Percentiles rank a stretch among this genome's conserved stretches.
Evolutionary conservation across 768 basidiomycete genomes (phyloP).

Genomic region (Tulasnella sp.): DNA sequence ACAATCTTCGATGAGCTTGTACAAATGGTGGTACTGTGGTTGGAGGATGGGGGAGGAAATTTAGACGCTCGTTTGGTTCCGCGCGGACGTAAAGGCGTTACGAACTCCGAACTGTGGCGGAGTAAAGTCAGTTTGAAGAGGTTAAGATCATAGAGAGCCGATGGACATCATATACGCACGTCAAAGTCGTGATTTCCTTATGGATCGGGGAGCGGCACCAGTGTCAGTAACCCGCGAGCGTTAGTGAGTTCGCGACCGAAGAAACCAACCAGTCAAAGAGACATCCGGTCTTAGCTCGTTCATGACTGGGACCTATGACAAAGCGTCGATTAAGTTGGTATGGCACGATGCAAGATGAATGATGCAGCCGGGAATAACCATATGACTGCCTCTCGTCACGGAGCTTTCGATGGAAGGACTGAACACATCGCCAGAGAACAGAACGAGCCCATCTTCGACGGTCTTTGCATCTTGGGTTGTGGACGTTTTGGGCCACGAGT

Average conservation of each 20-base stretch:
- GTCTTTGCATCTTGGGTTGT: constrained; percentile 41
- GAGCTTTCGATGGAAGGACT: constrained; percentile 82
- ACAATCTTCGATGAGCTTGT: constrained; percentile 60
- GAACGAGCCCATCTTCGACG: constrained; percentile 62
- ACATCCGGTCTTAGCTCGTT: constrained; percentile 77
- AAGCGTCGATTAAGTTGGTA: too few relatives aligned
- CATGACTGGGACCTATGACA: constrained; percentile 77
- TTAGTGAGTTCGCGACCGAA: not conserved
- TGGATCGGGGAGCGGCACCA: not conserved
- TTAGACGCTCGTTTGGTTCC: not conserved
- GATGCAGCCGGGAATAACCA: constrained; percentile 48
- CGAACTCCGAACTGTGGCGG: constrained; percentile 33
- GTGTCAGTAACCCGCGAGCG: not conserved
- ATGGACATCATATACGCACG: constrained; percentile 25
- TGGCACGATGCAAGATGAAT: too few relatives aligned
- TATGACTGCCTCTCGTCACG: constrained; percentile 85
- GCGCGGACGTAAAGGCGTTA: not conserved
- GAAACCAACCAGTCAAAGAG: constrained; percentile 63
- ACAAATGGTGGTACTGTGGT: constrained; percentile 52
- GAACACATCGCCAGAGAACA: constrained; percentile 90
- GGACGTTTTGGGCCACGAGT: constrained; percentile 47
- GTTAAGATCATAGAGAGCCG: not conserved
- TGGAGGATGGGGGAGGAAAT: not conserved
- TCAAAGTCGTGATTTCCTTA: constrained; percentile 94
- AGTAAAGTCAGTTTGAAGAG: not conserved